phyloP scores from a whole-genome alignment of 2,329 filamentous ascomycete species.

The Colletotrichum karsti region DNA sequence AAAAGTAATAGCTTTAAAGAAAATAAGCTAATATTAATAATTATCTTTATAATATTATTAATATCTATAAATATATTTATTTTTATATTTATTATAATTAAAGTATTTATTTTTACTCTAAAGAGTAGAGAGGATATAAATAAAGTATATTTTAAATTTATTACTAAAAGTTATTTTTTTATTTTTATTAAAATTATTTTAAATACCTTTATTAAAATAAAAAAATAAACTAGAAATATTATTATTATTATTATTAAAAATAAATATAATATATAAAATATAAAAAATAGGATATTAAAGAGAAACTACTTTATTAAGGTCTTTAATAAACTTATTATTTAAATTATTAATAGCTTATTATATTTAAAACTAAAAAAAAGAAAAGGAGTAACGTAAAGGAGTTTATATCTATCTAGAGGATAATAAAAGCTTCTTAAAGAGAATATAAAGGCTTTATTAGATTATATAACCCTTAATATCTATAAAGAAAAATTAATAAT shows the following conservation, averaged over 20 bases:
- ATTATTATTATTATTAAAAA: background rate
- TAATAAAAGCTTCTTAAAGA: background rate
- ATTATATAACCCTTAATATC: background rate
- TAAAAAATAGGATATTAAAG: background rate
- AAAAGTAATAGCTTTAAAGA: no score
- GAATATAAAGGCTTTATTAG: background rate
- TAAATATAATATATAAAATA: background rate
- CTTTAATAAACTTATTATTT: background rate
- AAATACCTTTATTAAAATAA: background rate
- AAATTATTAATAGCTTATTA: background rate
- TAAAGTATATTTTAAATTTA: rapidly evolving
- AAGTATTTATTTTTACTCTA: no score
- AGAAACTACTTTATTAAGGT: background rate
- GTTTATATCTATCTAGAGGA: no score
- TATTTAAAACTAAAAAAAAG: background rate
- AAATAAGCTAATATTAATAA: no score
- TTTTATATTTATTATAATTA: background rate
- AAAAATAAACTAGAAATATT: background rate
- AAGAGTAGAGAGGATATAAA: background rate
- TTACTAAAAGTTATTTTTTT: background rate
- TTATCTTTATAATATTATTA: no score
- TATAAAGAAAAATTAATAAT: no score
- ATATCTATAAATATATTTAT: background rate
- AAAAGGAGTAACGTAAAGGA: no score
- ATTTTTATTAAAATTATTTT: background rate